These are phyloP conservation scores for Aspergillus fijiensis DNA, from an alignment of 2,329 filamentous ascomycete genomes.

Conservation along the genomic window DNA sequence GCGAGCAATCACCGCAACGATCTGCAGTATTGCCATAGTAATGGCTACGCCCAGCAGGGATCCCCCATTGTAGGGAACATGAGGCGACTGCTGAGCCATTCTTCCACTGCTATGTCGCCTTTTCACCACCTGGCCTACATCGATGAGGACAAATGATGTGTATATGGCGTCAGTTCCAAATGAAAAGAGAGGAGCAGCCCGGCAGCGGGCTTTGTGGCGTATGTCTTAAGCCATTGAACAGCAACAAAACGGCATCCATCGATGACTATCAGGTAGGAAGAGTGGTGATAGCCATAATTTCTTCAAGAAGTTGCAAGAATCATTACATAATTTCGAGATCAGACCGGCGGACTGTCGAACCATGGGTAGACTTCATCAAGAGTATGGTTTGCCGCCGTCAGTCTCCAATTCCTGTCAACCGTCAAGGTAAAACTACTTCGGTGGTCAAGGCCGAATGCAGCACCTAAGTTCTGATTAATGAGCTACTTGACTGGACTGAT, in stretches of 20 bases:
- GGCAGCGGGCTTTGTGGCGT: neutral
- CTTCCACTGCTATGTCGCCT: neutral
- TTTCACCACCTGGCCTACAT: neutral
- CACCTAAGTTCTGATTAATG: too few species aligned
- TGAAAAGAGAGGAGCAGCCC: neutral
- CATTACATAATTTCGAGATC: slow-evolving; percentile 7
- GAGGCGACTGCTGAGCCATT: neutral
- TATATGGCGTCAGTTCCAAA: neutral
- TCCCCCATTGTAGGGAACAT: slow-evolving; percentile 13
- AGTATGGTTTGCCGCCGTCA: neutral
- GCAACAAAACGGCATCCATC: too few species aligned
- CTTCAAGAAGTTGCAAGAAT: neutral
- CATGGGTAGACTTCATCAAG: neutral
- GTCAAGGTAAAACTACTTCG: too few species aligned
- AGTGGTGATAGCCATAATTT: neutral
- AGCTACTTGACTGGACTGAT: too few species aligned
- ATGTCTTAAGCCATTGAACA: neutral
- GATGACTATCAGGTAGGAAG: too few species aligned
- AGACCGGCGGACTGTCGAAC: neutral
- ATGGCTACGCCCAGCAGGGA: slow-evolving; percentile 20
- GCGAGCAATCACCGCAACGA: slow-evolving; percentile 20
- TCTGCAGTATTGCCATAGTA: slow-evolving; percentile 21
- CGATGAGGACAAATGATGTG: neutral
- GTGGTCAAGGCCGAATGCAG: too few species aligned
- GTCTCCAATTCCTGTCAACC: too few species aligned